Evolutionary conservation across 2,329 filamentous ascomycete species (phyloP).

Genomic region (Calonectria multiphialidica): DNA sequence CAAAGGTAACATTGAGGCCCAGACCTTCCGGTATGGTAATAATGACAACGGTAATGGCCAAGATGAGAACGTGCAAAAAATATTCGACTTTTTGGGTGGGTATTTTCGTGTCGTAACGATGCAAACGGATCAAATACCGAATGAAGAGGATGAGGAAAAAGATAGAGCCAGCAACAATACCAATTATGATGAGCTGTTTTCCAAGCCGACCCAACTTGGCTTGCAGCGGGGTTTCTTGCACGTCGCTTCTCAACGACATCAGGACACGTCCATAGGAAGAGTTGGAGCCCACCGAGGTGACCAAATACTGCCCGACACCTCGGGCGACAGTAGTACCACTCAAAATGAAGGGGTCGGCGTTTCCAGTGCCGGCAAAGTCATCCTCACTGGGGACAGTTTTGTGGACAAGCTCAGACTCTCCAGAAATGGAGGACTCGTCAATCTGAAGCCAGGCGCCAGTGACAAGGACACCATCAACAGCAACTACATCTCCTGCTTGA

Average conservation of each 20-base stretch:
- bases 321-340: constrained; percentile 84
- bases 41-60: constrained; percentile 70
- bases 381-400: constrained; percentile 73
- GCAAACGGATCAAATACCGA: constrained; percentile 51
- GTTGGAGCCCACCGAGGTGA: constrained; percentile 80
- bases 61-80: constrained; percentile 70
- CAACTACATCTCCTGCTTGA: constrained; percentile 79
- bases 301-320: constrained; percentile 80
- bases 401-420: constrained; percentile 79
- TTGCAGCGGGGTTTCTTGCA: constrained; percentile 83
- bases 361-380: constrained; percentile 61
- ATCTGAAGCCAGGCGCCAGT: constrained; percentile 66
- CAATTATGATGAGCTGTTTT: constrained; percentile 73
- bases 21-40: constrained; percentile 72
- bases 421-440: constrained; percentile 82
- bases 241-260: constrained; percentile 82
- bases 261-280: constrained; percentile 83
- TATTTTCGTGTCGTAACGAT: constrained; percentile 49
- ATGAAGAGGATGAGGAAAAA: constrained; percentile 58
- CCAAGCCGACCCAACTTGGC: constrained; percentile 82
- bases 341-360: constrained; percentile 82
- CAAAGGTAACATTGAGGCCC: constrained; percentile 71
- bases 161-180: constrained; percentile 53
- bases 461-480: constrained; percentile 78
- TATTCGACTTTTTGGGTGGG: constrained; percentile 65